These are phyloP conservation scores for Pelargonium fulgidum DNA, from an alignment of 441 rosid genomes.

Conservation along the genomic window DNA sequence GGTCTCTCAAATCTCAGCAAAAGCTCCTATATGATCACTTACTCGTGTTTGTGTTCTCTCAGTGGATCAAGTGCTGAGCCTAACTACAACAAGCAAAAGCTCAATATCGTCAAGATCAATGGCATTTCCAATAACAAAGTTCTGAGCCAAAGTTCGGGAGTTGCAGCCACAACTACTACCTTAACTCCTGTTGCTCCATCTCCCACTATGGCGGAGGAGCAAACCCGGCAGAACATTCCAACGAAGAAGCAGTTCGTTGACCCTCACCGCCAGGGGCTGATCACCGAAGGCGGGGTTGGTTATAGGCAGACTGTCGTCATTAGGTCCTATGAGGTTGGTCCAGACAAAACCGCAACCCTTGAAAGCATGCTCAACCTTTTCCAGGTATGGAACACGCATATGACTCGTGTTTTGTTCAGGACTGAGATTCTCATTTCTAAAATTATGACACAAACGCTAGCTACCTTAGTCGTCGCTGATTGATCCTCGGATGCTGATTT, in stretches of 20 bases:
- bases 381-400: conserved; percentile 34
- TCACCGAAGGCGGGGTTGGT: conserved; percentile 45
- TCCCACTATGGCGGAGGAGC: conserved; percentile 25
- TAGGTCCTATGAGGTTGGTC: conserved; percentile 67
- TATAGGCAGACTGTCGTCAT: conserved; percentile 56
- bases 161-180: conserved; percentile 20
- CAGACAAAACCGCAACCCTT: conserved; percentile 53
- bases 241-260: conserved; percentile 54
- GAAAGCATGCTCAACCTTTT: conserved; percentile 59
- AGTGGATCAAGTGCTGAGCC: conserved; percentile 23
- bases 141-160: conserved; percentile 22
- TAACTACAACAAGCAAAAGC: conserved; percentile 16
- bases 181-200: conserved; percentile 21
- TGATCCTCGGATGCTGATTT: neutral
- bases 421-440: no score
- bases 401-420: neutral
- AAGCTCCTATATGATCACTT: conserved; percentile 13
- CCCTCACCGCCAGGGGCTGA: conserved; percentile 51
- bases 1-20: neutral
- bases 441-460: no score
- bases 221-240: conserved; percentile 49
- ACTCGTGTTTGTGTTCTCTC: conserved; percentile 18
- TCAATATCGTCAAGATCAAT: conserved; percentile 26
- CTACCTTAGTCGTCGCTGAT: neutral
- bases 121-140: conserved; percentile 20